A percentile compares a stretch with the other conserved stretches of the same genome.
phyloP scores from a whole-genome alignment of 805 yeast genomes.

The Teunomyces kruisii region DNA sequence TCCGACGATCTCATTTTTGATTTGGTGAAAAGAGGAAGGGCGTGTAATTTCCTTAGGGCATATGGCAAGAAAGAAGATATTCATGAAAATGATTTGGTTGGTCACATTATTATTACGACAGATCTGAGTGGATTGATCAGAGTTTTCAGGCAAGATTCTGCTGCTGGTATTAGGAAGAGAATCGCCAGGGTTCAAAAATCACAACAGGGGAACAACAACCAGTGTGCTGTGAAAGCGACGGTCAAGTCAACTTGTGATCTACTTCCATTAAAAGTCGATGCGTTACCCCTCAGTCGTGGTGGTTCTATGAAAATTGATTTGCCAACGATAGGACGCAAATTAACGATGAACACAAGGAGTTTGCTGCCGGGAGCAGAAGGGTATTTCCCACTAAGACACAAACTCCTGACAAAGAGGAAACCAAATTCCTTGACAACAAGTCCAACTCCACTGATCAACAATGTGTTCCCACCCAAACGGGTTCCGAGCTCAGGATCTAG shows the following conservation, averaged over 20 bases:
- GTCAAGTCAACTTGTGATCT: background rate
- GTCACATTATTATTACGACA: conserved; percentile 68
- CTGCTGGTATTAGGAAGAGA: conserved; percentile 39
- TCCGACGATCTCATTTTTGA: conserved; percentile 83
- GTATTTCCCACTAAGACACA: background rate
- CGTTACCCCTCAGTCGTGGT: background rate
- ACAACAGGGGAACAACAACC: background rate
- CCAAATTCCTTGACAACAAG: background rate
- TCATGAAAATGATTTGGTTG: conserved; percentile 12
- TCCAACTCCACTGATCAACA: background rate
- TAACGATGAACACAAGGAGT: background rate
- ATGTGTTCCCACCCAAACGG: background rate
- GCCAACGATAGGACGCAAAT: background rate
- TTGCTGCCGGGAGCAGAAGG: background rate
- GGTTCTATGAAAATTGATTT: conserved; percentile 2
- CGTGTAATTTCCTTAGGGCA: conserved; percentile 5
- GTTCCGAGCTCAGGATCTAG: background rate
- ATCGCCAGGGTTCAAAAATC: conserved; percentile 13
- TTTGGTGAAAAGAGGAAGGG: conserved; percentile 32
- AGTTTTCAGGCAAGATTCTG: conserved; percentile 78
- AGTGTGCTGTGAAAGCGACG: background rate
- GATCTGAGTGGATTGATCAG: conserved; percentile 73
- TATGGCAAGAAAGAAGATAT: conserved; percentile 8
- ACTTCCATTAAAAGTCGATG: background rate
- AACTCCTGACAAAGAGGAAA: background rate